phyloP scores from a whole-genome alignment of 306 rosid species.

The Quercus glauca region DNA sequence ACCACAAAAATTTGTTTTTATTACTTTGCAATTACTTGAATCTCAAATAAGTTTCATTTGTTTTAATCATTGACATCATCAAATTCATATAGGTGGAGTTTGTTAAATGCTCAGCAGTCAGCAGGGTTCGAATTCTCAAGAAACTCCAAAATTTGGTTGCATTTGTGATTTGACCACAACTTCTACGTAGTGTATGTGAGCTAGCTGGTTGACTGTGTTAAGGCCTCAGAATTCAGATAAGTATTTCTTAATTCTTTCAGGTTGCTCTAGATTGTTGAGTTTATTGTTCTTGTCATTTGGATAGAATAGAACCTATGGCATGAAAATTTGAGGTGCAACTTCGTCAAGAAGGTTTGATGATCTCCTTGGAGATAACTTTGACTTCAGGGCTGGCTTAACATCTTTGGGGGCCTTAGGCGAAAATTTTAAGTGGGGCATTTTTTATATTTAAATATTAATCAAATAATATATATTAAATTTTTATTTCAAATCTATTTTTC shows the following conservation, averaged over 20 bases:
- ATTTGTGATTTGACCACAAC: neutral
- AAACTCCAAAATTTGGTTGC: neutral
- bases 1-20: too few species aligned
- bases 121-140: neutral
- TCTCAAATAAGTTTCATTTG: too few species aligned
- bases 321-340: slow-evolving; percentile 1
- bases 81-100: too few species aligned
- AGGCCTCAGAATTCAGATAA: neutral
- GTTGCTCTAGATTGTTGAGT: neutral
- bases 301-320: slow-evolving; percentile 21
- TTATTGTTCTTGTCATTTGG: neutral
- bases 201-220: slow-evolving; percentile 11
- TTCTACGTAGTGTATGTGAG: neutral
- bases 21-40: too few species aligned
- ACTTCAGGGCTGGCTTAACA: too few species aligned
- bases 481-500: too few species aligned
- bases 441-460: too few species aligned
- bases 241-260: neutral
- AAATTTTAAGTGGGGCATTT: too few species aligned
- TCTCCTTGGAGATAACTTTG: neutral
- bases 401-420: too few species aligned
- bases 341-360: slow-evolving; percentile 23
- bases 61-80: too few species aligned
- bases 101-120: too few species aligned
- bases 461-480: too few species aligned